Evolutionary conservation across 2,329 filamentous ascomycete species (phyloP).

Genomic region (Aureobasidium musti): DNA sequence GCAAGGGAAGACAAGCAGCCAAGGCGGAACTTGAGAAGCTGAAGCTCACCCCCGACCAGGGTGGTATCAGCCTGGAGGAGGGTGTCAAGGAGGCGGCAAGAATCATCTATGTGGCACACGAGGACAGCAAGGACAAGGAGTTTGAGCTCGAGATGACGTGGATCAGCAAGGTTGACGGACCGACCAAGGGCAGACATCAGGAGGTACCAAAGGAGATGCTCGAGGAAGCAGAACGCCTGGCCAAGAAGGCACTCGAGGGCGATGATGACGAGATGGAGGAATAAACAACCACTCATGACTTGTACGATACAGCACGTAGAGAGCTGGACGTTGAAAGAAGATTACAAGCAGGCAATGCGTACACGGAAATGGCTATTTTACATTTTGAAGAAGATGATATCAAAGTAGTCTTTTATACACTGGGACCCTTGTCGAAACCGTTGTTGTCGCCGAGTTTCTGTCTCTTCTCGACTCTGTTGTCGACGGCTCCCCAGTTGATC

Average conservation of each 20-base stretch:
- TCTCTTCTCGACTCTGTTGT: conserved; percentile 7
- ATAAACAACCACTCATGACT: conserved; percentile 48
- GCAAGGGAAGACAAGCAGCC: conserved; percentile 93
- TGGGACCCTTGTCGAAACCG: not conserved
- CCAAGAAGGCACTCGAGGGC: conserved; percentile 84
- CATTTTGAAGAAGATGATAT: conserved; percentile 8
- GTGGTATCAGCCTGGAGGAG: conserved; percentile 75
- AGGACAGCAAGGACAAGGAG: conserved; percentile 99
- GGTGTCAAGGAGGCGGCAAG: conserved; percentile 94
- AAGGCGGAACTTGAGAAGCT: conserved; percentile 99
- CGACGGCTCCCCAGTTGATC: conserved; percentile 81
- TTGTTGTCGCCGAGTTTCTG: conserved; percentile 1
- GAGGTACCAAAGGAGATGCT: conserved; percentile 88
- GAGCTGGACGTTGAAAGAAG: not conserved
- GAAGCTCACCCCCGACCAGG: conserved; percentile 65
- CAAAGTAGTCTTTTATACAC: not conserved
- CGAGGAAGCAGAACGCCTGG: conserved; percentile 89
- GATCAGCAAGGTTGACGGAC: conserved; percentile 82
- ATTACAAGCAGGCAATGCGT: conserved; percentile 19
- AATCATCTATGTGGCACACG: conserved; percentile 96
- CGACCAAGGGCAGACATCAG: conserved; percentile 88
- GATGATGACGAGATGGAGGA: conserved; percentile 93
- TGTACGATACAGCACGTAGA: conserved; percentile 30
- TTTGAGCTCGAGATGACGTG: conserved; percentile 99
- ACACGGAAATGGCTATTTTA: conserved; percentile 26